These are phyloP conservation scores for Mallotus repandus DNA, from an alignment of 441 rosid species.

Conservation along the genomic window DNA sequence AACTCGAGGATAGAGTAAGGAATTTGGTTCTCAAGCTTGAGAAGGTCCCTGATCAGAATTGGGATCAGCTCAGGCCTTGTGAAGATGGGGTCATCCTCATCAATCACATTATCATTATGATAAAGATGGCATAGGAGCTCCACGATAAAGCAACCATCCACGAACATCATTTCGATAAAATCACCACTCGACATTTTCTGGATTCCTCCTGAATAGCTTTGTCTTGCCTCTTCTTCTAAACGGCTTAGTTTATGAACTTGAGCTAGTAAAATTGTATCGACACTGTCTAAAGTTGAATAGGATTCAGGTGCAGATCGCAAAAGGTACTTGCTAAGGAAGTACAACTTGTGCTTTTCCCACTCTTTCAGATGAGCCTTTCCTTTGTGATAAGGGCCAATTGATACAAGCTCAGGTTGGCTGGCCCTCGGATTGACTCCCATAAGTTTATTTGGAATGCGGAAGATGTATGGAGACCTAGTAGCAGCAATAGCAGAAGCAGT, in stretches of 20 bases:
- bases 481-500: too few species aligned
- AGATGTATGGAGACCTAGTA: not conserved
- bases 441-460: not conserved
- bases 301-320: not conserved
- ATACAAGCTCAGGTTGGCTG: constrained; percentile 5
- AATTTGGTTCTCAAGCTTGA: too few species aligned
- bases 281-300: too few species aligned
- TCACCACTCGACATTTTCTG: constrained; percentile 14
- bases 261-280: too few species aligned
- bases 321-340: too few species aligned
- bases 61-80: too few species aligned
- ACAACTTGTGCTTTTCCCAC: too few species aligned
- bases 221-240: too few species aligned
- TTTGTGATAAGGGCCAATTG: constrained; percentile 8
- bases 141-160: constrained; percentile 28
- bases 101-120: not conserved
- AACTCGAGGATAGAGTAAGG: constrained; percentile 11
- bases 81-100: not conserved
- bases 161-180: constrained; percentile 25
- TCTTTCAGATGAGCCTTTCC: not conserved
- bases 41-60: too few species aligned
- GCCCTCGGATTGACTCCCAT: not conserved
- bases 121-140: constrained; percentile 21
- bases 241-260: too few species aligned
- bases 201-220: too few species aligned